These are phyloP conservation scores for Telfairia occidentalis DNA, from an alignment of 331 rosid species.

Conservation along the genomic window DNA sequence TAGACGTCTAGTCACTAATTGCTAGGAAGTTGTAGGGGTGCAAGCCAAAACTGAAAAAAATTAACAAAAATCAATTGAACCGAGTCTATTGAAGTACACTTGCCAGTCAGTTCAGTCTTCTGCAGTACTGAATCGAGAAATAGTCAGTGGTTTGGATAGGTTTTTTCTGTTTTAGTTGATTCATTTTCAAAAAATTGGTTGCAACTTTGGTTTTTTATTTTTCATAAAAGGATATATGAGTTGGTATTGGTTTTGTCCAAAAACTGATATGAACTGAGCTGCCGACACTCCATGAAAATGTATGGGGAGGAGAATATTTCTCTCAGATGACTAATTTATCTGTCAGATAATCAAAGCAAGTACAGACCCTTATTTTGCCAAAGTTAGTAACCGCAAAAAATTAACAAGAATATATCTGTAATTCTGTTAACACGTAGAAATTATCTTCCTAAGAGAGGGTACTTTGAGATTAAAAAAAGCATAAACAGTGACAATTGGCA, in stretches of 20 bases:
- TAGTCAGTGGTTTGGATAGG: background rate
- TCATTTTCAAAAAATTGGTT: background rate
- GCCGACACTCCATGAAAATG: background rate
- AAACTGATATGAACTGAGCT: background rate
- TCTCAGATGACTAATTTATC: background rate
- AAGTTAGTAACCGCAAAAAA: background rate
- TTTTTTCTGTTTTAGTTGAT: background rate
- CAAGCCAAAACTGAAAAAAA: background rate
- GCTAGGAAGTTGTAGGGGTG: background rate
- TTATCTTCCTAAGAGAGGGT: background rate
- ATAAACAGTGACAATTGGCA: background rate
- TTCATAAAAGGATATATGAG: background rate
- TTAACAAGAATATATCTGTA: background rate
- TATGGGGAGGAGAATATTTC: background rate
- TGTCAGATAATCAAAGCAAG: background rate
- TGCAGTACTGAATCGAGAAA: background rate
- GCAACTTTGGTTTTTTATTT: background rate
- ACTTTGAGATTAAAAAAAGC: background rate
- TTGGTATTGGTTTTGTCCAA: background rate
- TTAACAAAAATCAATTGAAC: background rate
- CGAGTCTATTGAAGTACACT: background rate
- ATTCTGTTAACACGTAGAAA: background rate
- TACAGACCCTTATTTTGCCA: background rate
- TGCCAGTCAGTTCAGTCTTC: background rate
- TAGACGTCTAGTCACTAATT: background rate